Percentiles rank a stretch among this genome's conserved stretches.
Evolutionary conservation across 495 filamentous ascomycete genomes (phyloP).

Genomic region (Penicillium ochrochloron): DNA sequence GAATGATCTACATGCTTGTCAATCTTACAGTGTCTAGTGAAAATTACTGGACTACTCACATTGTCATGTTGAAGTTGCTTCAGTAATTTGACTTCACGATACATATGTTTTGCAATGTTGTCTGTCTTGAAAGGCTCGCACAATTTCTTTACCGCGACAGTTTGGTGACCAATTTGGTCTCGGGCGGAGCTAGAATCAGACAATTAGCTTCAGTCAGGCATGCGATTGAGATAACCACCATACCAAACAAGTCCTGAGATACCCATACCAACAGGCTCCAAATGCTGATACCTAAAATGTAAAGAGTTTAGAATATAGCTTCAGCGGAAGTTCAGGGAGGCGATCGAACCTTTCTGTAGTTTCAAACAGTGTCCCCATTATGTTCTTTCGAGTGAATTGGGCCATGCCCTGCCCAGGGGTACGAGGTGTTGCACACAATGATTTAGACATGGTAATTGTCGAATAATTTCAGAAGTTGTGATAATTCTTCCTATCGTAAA

Average conservation of each 20-base stretch:
- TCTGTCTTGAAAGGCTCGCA: conserved; percentile 99
- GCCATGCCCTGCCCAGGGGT: conserved; percentile 62
- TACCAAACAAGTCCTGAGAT: conserved; percentile 98
- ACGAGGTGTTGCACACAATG: conserved; percentile 3
- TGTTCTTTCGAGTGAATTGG: conserved; percentile 95
- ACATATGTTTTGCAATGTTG: conserved; percentile 92
- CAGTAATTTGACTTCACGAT: conserved; percentile 91
- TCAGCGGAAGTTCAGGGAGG: no score
- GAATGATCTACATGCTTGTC: conserved; percentile 76
- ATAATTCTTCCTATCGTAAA: not conserved
- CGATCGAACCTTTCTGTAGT: conserved; percentile 84
- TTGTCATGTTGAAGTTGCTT: conserved; percentile 97
- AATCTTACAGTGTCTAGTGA: conserved; percentile 3
- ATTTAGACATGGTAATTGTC: conserved; percentile 16
- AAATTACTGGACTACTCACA: conserved; percentile 52
- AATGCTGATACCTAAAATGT: conserved; percentile 78
- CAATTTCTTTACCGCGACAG: conserved; percentile 98
- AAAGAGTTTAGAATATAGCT: not conserved
- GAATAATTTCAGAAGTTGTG: not conserved
- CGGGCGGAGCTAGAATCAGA: conserved; percentile 73
- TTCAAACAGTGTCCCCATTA: conserved; percentile 97
- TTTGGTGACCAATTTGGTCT: conserved; percentile 88
- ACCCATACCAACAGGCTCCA: conserved; percentile 97
- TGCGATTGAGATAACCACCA: conserved; percentile 25
- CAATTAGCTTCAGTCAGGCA: conserved; percentile 8